A percentile compares a stretch with the other conserved stretches of the same genome.
These are phyloP conservation scores for Leptographium radiaticola DNA, from an alignment of 2,329 filamentous ascomycete species.

Conservation along the genomic window DNA sequence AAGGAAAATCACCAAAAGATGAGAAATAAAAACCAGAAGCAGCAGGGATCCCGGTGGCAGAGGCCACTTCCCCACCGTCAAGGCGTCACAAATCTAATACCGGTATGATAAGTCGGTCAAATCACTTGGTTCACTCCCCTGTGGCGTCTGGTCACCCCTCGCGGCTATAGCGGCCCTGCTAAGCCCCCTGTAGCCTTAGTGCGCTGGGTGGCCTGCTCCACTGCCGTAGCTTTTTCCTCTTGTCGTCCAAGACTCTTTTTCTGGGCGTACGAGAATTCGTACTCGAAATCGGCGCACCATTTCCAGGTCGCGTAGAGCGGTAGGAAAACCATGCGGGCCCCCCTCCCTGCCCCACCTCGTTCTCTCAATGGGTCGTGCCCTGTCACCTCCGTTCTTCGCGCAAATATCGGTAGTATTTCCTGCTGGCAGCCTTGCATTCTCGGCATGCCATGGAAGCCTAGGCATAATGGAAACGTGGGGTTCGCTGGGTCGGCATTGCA, in stretches of 20 bases:
- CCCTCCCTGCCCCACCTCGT: neutral
- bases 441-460: neutral
- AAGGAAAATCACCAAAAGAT: too few relatives aligned
- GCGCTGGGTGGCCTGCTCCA: neutral
- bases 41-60: too few relatives aligned
- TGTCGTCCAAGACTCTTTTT: neutral
- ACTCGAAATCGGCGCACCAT: neutral
- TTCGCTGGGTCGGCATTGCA: too few relatives aligned
- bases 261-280: neutral
- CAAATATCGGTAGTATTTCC: neutral
- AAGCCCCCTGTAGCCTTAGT: neutral
- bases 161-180: neutral
- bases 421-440: neutral
- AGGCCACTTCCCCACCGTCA: neutral
- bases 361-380: too few relatives aligned
- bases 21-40: too few relatives aligned
- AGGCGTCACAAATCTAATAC: neutral
- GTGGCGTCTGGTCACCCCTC: neutral
- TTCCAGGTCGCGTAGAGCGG: neutral
- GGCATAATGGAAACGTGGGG: neutral
- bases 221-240: neutral
- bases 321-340: neutral
- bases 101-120: too few relatives aligned
- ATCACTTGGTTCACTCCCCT: neutral
- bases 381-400: neutral